Evolutionary conservation across 371 early-diverging fungal genomes (phyloP).

Genomic region (Blastocladiella emersonii): DNA sequence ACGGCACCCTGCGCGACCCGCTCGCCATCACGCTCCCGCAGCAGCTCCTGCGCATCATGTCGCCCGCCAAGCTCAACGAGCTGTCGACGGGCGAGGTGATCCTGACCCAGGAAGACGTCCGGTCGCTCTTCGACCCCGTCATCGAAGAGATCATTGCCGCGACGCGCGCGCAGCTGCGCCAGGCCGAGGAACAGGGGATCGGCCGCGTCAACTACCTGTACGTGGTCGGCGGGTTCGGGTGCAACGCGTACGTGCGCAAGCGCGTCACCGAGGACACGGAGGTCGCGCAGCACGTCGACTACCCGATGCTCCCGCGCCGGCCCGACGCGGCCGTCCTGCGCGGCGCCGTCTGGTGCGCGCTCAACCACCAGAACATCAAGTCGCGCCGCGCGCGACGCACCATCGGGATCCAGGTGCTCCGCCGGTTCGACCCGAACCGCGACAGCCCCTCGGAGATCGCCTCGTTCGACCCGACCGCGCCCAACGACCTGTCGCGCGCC

Average conservation of each 20-base stretch:
- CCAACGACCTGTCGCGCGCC: background rate
- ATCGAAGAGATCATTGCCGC: background rate
- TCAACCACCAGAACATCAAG: constrained; percentile 4
- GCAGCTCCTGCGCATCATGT: constrained; percentile 1
- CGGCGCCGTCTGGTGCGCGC: constrained; percentile 1
- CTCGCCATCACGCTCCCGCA: background rate
- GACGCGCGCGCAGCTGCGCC: background rate
- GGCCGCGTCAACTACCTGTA: background rate
- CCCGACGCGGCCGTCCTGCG: constrained; percentile 4
- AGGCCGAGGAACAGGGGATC: background rate
- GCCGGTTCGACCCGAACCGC: background rate
- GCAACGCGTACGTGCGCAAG: constrained; percentile 1
- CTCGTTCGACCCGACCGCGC: background rate
- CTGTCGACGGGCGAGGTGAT: background rate
- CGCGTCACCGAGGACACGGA: constrained; percentile 1
- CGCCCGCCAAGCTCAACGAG: background rate
- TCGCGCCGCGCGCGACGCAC: background rate
- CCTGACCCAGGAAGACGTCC: background rate
- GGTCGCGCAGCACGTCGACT: background rate
- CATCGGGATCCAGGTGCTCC: background rate
- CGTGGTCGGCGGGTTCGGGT: constrained; percentile 4
- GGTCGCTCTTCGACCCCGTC: constrained; percentile 1
- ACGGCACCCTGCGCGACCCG: background rate
- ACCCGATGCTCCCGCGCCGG: background rate
- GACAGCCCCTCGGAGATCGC: background rate